Percentiles rank a stretch among this genome's conserved stretches.
Conservation (phyloP, 805 yeast species). For the Isabelozyma heimii region DNA sequence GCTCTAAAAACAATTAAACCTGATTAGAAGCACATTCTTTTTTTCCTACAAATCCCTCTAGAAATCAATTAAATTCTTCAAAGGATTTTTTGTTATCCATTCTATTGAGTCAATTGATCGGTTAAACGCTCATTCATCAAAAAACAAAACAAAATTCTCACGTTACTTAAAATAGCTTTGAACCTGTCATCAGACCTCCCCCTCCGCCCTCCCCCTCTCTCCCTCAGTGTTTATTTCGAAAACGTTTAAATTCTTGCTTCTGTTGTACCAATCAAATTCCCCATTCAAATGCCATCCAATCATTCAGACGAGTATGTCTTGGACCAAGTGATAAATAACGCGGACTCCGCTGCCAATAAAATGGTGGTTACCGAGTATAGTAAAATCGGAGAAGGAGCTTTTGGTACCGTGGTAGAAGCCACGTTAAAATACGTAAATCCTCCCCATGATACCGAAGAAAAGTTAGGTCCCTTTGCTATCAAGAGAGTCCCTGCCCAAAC, state of each 20-base stretch:
- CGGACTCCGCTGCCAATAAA: conserved; percentile 48
- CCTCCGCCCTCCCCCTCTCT: background rate
- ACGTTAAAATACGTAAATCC: conserved; percentile 37
- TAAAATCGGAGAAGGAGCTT: conserved; percentile 82
- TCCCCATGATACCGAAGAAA: conserved; percentile 20
- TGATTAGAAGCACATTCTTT: background rate
- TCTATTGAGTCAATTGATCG: background rate
- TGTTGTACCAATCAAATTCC: too few species aligned
- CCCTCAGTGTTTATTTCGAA: background rate
- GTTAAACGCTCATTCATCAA: too few species aligned
- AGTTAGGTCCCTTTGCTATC: conserved; percentile 83
- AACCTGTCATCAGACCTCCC: background rate
- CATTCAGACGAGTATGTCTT: conserved; percentile 30
- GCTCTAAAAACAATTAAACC: background rate
- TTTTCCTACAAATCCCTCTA: background rate
- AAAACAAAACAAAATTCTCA: too few species aligned
- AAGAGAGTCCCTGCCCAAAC: conserved; percentile 86
- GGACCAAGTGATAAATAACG: conserved; percentile 56
- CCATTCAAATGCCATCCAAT: conserved; percentile 1
- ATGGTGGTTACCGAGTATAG: conserved; percentile 73
- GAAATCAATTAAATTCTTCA: background rate
- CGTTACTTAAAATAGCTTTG: too few species aligned
- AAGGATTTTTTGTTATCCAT: too few species aligned
- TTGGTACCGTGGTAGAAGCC: conserved; percentile 82
- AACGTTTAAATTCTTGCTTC: too few species aligned